A percentile compares a stretch with the other conserved stretches of the same genome.
These are phyloP conservation scores for Phragmites australis DNA, from an alignment of 176 grass and related monocot species.

Conservation along the genomic window DNA sequence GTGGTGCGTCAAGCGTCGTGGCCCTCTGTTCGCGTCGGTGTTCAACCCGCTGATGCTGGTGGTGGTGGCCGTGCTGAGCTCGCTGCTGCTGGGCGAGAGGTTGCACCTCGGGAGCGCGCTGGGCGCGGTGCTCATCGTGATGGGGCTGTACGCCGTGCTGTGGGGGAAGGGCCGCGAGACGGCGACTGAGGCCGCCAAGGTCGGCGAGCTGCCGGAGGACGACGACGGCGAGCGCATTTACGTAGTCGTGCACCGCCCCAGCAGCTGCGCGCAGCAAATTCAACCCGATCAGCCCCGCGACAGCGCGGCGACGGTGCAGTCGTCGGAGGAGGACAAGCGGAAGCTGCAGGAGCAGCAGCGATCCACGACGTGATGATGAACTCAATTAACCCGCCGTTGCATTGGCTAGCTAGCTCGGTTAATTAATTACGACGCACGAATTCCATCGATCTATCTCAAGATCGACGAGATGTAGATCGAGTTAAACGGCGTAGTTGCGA, in stretches of 20 bases:
- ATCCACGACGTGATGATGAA: no score
- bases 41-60: conserved; percentile 88
- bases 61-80: conserved; percentile 64
- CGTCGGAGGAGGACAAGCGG: no score
- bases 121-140: conserved; percentile 67
- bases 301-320: no score
- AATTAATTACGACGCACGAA: no score
- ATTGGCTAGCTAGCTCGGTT: no score
- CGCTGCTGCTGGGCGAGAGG: conserved; percentile 71
- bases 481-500: no score
- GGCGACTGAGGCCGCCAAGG: conserved; percentile 31
- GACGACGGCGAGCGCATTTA: not conserved
- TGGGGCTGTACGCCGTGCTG: conserved; percentile 73
- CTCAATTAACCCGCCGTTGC: no score
- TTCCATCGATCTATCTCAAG: no score
- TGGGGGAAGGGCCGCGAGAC: conserved; percentile 77
- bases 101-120: conserved; percentile 72
- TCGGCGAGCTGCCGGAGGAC: not conserved
- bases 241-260: conserved; percentile 33
- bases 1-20: conserved; percentile 82
- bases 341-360: no score
- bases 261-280: no score
- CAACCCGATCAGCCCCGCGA: no score
- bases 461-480: no score
- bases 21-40: conserved; percentile 67